phyloP scores from a whole-genome alignment of 1,284 basidiomycete genomes.

The Amylostereum areolatum region DNA sequence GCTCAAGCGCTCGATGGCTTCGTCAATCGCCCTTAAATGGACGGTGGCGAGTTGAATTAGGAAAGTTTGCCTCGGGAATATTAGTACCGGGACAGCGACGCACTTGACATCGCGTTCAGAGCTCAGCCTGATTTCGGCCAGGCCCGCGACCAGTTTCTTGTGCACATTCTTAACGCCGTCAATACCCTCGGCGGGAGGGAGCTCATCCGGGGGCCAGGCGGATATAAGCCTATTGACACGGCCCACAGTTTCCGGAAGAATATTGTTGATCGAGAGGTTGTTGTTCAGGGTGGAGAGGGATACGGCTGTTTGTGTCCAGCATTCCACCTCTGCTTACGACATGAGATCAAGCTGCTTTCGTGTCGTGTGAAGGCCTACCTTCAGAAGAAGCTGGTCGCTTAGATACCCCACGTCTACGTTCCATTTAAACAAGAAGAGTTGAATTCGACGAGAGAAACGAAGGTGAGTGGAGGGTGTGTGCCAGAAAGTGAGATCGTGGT shows the following conservation, averaged over 20 bases:
- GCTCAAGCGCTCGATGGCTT: constrained; percentile 60
- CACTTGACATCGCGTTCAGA: constrained; percentile 64
- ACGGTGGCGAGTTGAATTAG: no score
- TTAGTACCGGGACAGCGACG: constrained; percentile 14
- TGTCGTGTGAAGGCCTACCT: no score
- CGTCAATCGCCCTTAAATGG: constrained; percentile 53
- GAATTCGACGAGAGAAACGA: no score
- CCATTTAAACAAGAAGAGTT: neutral
- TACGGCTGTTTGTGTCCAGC: constrained; percentile 59
- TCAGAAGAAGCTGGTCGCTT: constrained; percentile 10
- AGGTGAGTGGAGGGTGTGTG: no score
- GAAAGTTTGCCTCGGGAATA: no score
- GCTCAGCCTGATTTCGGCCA: constrained; percentile 53
- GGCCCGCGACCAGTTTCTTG: constrained; percentile 52
- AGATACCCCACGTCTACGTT: constrained; percentile 12
- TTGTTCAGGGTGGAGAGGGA: constrained; percentile 49
- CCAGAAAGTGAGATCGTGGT: no score
- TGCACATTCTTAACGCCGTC: constrained; percentile 57
- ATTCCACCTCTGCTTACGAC: constrained; percentile 49
- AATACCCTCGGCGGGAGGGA: constrained; percentile 57
- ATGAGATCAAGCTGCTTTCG: no score
- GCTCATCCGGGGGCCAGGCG: constrained; percentile 67
- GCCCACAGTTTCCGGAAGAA: constrained; percentile 52
- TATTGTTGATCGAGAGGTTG: constrained; percentile 40
- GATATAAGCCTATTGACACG: constrained; percentile 66